Conservation (phyloP, 192 early-diverging fungal genomes). For the Entomortierella beljakovae region DNA sequence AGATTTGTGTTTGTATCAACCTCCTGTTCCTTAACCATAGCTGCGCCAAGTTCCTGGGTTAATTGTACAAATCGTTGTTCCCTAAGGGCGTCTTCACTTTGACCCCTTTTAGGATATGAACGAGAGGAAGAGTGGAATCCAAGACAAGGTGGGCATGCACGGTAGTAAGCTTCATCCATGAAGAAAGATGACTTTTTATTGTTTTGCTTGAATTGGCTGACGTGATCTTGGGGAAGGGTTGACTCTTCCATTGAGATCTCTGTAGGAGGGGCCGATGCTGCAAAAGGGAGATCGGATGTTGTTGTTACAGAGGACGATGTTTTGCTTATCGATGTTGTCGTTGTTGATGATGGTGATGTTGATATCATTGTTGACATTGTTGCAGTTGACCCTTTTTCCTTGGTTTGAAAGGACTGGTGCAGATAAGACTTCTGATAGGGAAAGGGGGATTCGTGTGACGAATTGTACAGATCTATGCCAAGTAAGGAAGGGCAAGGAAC, state of each 20-base stretch:
- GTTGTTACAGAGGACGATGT: background rate
- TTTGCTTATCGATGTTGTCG: background rate
- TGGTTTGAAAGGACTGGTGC: conserved; percentile 12
- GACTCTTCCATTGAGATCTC: conserved; percentile 1
- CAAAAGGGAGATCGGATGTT: no score
- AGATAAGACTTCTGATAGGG: conserved; percentile 21
- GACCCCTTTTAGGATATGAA: background rate
- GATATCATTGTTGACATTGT: background rate
- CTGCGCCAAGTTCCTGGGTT: conserved; percentile 8
- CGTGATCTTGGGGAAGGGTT: conserved; percentile 6
- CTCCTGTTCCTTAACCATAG: conserved; percentile 7
- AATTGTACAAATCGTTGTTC: conserved; percentile 20
- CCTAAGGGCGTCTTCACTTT: background rate
- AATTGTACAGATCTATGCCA: background rate
- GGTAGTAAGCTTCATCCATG: conserved; percentile 13
- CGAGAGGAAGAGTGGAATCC: conserved; percentile 14
- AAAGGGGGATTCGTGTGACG: conserved; percentile 2
- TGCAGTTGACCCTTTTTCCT: conserved; percentile 23
- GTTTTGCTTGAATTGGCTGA: background rate
- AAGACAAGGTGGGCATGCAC: conserved; percentile 11
- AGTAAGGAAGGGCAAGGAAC: background rate
- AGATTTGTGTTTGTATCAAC: background rate
- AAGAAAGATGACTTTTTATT: background rate
- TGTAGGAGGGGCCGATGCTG: background rate
- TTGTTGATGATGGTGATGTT: background rate